Conservation (phyloP, 2,329 filamentous ascomycete species). For the Huntiella omanensis region DNA sequence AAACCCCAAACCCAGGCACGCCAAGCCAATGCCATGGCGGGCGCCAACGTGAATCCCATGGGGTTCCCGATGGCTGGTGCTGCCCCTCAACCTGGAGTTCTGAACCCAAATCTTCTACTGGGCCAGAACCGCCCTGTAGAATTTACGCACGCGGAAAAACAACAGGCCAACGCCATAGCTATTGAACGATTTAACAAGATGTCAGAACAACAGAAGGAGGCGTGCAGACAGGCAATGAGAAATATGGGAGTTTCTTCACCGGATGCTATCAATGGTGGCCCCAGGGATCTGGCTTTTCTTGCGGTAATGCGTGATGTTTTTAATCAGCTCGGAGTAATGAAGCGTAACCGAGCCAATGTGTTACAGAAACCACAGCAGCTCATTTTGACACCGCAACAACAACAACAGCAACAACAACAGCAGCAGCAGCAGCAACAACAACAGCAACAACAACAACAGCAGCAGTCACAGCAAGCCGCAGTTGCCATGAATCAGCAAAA, state of each 20-base stretch:
- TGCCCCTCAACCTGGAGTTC: no score
- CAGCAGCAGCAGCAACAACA: slow-evolving; percentile 7
- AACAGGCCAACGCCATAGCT: background rate
- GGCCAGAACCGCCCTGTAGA: slow-evolving; percentile 14
- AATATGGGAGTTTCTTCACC: background rate
- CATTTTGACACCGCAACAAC: slow-evolving; percentile 9
- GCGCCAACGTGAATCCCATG: no score
- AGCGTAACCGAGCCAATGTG: background rate
- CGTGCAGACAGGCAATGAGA: background rate
- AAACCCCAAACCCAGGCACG: no score
- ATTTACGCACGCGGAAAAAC: background rate
- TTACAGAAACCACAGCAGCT: background rate
- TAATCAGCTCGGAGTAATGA: background rate
- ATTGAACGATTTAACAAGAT: background rate
- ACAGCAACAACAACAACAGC: slow-evolving; percentile 13
- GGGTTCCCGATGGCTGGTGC: no score
- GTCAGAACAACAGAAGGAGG: slow-evolving; percentile 3
- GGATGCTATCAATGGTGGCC: background rate
- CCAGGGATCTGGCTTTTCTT: slow-evolving; percentile 1
- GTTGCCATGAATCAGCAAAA: slow-evolving; percentile 16
- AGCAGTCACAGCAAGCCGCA: slow-evolving; percentile 14
- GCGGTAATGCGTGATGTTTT: slow-evolving; percentile 1
- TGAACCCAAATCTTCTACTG: slow-evolving; percentile 10
- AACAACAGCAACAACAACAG: slow-evolving; percentile 16
- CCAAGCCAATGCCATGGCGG: no score